Base-by-base conservation (phyloP, 2,329 filamentous ascomycete species). In the Delphinella strobiligena region DNA sequence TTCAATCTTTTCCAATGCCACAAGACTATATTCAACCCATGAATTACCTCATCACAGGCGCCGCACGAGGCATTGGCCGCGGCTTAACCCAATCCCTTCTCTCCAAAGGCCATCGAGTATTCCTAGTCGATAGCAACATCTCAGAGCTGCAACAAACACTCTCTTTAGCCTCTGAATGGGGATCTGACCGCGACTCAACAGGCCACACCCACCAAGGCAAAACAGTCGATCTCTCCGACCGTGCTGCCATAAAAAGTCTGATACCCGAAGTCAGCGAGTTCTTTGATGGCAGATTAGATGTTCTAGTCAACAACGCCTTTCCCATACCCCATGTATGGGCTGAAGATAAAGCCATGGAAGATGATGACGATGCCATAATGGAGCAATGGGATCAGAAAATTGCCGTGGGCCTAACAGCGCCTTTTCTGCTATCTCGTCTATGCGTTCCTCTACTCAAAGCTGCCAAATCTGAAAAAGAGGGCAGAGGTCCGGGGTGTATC, bases 241-340 rank as follows among this genome's bases (percentile, higher is more conserved):
- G 57, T 2, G 31, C 37, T 2, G 55, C 59, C 16, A 56, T 66
- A 47, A 37, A 38, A 4, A 38, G 36, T 4, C 58, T 57, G 7
- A 54, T 52, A 1, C 34, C 46, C 3, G 42, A 50, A 31, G 62
- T 60, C 2, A 42, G 40, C 4, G 44, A 42, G 1, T 53, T 65
- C 36, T 64, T 65, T 46, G 39, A 42, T 5, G 54, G 54, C 37
- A 47, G 52, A n/a, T 48, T 66, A 2, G 61, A 66, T 41, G 60
- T 59, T 22, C 52, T 66, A 9, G 51, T 66, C 40, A 64, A 66
- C 49, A 66, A 66, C 40, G 63, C 63, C 7, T 44, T 46, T 17
- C 41, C 41, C 24, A 34, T 39, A 19, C 41, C 44, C 10, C 44
- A 46, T 29, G 36, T 19, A 2, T 46, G 38, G 31, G 33, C 8